Conservation (phyloP, 805 yeast genomes). For the Suhomyces xylopsoci region DNA sequence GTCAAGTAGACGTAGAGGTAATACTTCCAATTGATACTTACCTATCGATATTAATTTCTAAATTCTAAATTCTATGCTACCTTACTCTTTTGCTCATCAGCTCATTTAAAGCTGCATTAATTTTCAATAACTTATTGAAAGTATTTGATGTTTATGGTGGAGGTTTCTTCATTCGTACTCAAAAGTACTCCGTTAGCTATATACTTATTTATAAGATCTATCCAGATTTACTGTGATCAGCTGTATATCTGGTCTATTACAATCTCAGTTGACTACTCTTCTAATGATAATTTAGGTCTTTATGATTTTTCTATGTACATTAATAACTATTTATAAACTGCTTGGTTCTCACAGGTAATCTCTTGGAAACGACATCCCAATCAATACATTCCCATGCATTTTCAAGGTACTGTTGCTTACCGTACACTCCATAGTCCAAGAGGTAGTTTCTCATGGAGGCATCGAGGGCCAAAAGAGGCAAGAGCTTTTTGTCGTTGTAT, state of each 20-base stretch:
- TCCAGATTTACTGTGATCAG: too few relatives aligned
- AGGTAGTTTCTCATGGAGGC: constrained; percentile 69
- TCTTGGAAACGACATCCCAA: constrained; percentile 39
- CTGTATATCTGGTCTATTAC: neutral
- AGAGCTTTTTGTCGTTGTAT: constrained; percentile 36
- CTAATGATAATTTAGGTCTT: neutral
- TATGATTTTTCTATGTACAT: neutral
- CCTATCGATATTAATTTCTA: too few relatives aligned
- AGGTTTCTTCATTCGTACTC: neutral
- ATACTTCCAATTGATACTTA: too few relatives aligned
- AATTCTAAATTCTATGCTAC: too few relatives aligned
- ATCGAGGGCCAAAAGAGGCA: constrained; percentile 70
- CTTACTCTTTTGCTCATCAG: neutral
- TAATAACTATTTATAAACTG: constrained; percentile 11
- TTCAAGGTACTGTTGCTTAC: constrained; percentile 43
- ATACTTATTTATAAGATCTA: too few relatives aligned
- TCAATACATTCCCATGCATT: constrained; percentile 45
- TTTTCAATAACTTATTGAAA: too few relatives aligned
- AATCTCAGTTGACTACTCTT: neutral
- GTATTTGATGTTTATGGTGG: neutral
- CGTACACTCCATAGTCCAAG: constrained; percentile 71
- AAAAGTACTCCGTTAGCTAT: too few relatives aligned
- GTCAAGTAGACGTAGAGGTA: too few relatives aligned
- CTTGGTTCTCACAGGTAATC: constrained; percentile 33
- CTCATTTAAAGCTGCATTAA: too few relatives aligned